Conservation (phyloP, 2,329 filamentous ascomycete genomes). For the Fusarium piperis region DNA sequence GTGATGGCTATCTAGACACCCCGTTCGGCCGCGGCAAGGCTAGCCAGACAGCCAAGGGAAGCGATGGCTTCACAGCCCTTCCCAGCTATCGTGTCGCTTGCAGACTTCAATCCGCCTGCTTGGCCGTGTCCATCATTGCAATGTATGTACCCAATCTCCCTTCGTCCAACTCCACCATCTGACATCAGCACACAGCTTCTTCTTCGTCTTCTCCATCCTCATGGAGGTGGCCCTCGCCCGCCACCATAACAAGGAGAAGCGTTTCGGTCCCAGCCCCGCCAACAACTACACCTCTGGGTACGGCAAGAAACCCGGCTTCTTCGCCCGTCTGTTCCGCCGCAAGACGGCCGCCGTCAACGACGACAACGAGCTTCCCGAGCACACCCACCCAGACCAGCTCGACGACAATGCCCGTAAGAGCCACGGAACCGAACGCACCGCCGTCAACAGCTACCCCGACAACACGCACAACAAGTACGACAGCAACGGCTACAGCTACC, state of each 20-base stretch:
- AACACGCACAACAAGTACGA: slow-evolving; percentile 42
- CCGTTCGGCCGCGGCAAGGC: slow-evolving; percentile 74
- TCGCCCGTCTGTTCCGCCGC: slow-evolving; percentile 47
- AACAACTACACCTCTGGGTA: slow-evolving; percentile 69
- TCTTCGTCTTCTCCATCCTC: slow-evolving; percentile 78
- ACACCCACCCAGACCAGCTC: slow-evolving; percentile 54
- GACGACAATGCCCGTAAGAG: slow-evolving; percentile 50
- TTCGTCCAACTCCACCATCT: neutral
- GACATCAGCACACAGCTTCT: slow-evolving; percentile 60
- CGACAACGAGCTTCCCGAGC: slow-evolving; percentile 50
- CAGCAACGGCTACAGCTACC: slow-evolving; percentile 36
- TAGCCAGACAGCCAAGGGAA: slow-evolving; percentile 58
- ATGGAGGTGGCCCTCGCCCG: slow-evolving; percentile 75
- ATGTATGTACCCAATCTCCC: slow-evolving; percentile 61
- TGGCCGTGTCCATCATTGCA: slow-evolving; percentile 81
- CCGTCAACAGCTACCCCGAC: slow-evolving; percentile 43
- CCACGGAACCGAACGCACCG: slow-evolving; percentile 52
- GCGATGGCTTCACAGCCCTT: slow-evolving; percentile 57
- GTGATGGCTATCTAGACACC: slow-evolving; percentile 68
- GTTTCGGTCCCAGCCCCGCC: slow-evolving; percentile 64
- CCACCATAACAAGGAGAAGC: slow-evolving; percentile 79
- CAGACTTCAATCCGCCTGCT: slow-evolving; percentile 77
- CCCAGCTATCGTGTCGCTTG: slow-evolving; percentile 68
- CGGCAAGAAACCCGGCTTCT: slow-evolving; percentile 48
- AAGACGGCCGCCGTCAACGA: slow-evolving; percentile 36